Conservation (phyloP, 305 asterid species). For the Fraxinus albicans region DNA sequence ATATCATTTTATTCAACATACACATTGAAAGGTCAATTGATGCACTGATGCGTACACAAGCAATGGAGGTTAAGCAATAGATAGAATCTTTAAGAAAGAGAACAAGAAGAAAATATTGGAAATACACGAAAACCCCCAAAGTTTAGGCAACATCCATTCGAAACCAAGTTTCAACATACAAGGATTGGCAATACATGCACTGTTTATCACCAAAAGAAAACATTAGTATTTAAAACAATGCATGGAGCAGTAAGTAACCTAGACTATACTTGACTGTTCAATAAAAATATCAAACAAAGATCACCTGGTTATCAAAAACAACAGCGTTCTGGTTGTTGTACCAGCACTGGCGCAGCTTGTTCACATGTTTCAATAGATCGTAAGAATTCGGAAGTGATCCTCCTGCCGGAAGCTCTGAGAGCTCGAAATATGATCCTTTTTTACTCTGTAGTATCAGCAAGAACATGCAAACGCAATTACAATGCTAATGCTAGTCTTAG, state of each 20-base stretch:
- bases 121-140: background rate
- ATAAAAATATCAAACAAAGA: conserved; percentile 14
- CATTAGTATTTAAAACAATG: background rate
- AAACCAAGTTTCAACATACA: background rate
- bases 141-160: background rate
- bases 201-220: background rate
- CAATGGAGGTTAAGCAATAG: background rate
- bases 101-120: background rate
- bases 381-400: conserved; percentile 37
- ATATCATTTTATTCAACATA: background rate
- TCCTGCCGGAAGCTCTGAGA: conserved; percentile 42
- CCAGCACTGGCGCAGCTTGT: conserved; percentile 62
- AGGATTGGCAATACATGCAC: background rate
- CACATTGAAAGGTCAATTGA: background rate
- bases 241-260: background rate
- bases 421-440: conserved; percentile 33
- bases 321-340: conserved; percentile 54
- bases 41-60: background rate
- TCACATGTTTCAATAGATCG: conserved; percentile 45
- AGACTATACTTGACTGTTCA: background rate
- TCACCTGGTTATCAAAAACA: conserved; percentile 65
- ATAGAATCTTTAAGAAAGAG: background rate
- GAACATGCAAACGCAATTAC: conserved; percentile 14
- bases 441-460: conserved; percentile 40
- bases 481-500: background rate